Conservation (phyloP, 2,329 filamentous ascomycete species). For the Phaeomoniella chlamydospora region DNA sequence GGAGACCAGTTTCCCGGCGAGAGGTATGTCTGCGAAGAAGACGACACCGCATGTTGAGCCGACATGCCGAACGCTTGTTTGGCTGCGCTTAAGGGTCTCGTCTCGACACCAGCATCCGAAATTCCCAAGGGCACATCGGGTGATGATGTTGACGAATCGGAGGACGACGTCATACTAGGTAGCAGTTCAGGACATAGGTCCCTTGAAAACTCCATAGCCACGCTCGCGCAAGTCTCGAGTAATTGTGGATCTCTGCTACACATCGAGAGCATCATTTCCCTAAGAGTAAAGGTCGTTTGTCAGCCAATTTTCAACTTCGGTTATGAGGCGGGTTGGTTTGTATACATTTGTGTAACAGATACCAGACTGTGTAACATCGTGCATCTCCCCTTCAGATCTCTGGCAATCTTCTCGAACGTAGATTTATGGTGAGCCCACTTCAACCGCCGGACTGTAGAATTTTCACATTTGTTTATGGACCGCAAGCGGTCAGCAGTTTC, state of each 20-base stretch:
- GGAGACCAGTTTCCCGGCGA: not conserved
- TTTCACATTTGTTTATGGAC: slow-evolving; percentile 5
- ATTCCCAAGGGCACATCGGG: not conserved
- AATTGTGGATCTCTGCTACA: slow-evolving; percentile 6
- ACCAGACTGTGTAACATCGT: slow-evolving; percentile 7
- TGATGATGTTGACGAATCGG: not conserved
- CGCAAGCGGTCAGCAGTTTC: slow-evolving; percentile 3
- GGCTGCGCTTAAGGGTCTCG: not conserved
- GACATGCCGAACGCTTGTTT: slow-evolving; percentile 1
- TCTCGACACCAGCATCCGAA: not conserved
- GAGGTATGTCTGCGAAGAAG: slow-evolving; percentile 1
- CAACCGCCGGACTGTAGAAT: slow-evolving; percentile 6
- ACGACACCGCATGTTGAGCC: slow-evolving; percentile 1
- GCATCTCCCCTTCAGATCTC: slow-evolving; percentile 5
- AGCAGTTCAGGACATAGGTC: too few relatives aligned
- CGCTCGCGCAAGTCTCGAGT: slow-evolving; percentile 4
- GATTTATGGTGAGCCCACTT: slow-evolving; percentile 7
- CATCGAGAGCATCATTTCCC: slow-evolving; percentile 6
- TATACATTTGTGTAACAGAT: slow-evolving; percentile 6
- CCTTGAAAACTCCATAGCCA: slow-evolving; percentile 4
- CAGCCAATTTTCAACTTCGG: not conserved
- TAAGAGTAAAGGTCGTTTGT: slow-evolving; percentile 1
- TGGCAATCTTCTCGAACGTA: slow-evolving; percentile 4
- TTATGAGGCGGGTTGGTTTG: too few relatives aligned
- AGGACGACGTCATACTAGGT: not conserved